Base-by-base conservation (phyloP, 768 basidiomycete genomes). In the Pleurotus sapidus region DNA sequence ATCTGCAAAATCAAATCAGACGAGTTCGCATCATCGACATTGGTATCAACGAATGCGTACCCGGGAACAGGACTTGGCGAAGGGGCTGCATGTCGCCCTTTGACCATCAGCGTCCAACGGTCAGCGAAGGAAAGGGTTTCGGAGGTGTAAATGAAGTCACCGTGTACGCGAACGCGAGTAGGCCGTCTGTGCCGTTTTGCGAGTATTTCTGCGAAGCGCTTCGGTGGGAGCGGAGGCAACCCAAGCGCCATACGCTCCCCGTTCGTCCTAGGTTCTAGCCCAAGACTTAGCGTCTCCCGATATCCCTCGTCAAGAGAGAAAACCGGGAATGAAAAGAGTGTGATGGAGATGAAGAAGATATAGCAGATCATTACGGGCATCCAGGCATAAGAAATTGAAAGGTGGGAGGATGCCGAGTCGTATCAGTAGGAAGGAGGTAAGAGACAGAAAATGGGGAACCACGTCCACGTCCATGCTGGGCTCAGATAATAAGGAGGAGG, bases 241-340 rank as follows among this genome's bases (percentile, higher is more conserved):
- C 51, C 51, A n/a, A 54, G 37, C 39, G 51, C 51, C 51, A 54
- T 54, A 8, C 51, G 51, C 42, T 54, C n/a, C 15, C 38, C 51
- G 42, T 54, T 54, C 9, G 51, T 54, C 27, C 30, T 54, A 9
- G 39, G 34, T 11, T 54, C 51, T 34, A 11, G 30, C 30, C 9
- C 30, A 8, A 34, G 30, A 34, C 30, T 34, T 11, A 11, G 11
- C 9, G 30, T 34, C 30, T 4, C 8, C 9, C 30, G 30, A 34
- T 11, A 34, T 34, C 11, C 8, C 51, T 54, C 37, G n/a, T 39
- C 51, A 11, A 40, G 37, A 42, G 51, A 39, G 17, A 39, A 18
- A 54, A 43, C 20, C 9, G 24, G 20, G 8, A 2, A 39, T 42
- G 42, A 54, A n/a, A 24, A 18, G 39, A 54, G 20, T 3, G 24